Percentiles rank a stretch among this genome's conserved stretches.
Conservation (phyloP, 495 filamentous ascomycete genomes). For the Geoglossum glabrum region DNA sequence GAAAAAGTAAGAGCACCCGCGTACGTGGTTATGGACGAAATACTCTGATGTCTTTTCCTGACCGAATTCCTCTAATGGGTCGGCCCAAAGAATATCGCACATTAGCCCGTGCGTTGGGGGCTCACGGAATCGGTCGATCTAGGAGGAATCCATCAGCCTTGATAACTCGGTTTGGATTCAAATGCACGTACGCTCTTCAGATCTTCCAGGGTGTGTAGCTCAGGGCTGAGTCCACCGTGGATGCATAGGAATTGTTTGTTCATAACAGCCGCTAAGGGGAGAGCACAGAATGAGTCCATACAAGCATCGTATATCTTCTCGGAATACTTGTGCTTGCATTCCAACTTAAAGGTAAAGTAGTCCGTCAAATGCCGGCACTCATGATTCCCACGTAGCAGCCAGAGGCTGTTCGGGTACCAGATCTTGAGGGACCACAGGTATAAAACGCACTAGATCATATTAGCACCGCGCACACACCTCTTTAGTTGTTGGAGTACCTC, state of each 20-base stretch:
- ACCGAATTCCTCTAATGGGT: slow-evolving; percentile 96
- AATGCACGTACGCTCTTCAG: slow-evolving; percentile 48
- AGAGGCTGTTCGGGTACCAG: slow-evolving; percentile 94
- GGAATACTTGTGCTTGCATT: slow-evolving; percentile 98
- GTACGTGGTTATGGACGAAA: slow-evolving; percentile 95
- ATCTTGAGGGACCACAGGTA: slow-evolving; percentile 98
- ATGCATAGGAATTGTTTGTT: slow-evolving; percentile 99
- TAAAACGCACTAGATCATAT: slow-evolving; percentile 49
- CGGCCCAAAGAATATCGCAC: slow-evolving; percentile 98
- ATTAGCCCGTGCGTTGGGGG: slow-evolving; percentile 93
- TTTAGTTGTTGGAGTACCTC: slow-evolving; percentile 32
- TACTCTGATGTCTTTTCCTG: slow-evolving; percentile 95
- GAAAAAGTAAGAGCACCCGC: slow-evolving; percentile 98
- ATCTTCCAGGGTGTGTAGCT: slow-evolving; percentile 89
- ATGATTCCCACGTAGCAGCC: slow-evolving; percentile 92
- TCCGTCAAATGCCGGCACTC: slow-evolving; percentile 97
- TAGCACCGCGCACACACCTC: neutral
- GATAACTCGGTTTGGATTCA: neutral
- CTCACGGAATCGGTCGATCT: slow-evolving; percentile 97
- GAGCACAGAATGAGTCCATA: slow-evolving; percentile 89
- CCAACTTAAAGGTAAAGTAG: slow-evolving; percentile 98
- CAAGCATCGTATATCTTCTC: slow-evolving; percentile 93
- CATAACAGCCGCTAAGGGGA: slow-evolving; percentile 93
- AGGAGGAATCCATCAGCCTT: slow-evolving; percentile 3
- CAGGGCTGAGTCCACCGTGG: slow-evolving; percentile 86